Conservation (phyloP, 176 grass and related monocot species). For the Eremochloa ophiuroides region DNA sequence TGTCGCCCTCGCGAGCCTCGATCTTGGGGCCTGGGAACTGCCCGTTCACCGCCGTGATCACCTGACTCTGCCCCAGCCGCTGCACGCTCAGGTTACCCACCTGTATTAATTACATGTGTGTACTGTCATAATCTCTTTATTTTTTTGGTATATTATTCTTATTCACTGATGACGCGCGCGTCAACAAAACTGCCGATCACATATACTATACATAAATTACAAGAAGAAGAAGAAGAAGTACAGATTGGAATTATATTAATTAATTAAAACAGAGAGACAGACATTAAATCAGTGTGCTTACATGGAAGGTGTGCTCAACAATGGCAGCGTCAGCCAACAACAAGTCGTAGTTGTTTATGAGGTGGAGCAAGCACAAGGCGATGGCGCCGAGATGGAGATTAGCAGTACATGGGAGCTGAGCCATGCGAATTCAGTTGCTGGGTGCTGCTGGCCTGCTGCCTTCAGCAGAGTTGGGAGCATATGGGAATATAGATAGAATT, state of each 20-base stretch:
- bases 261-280: too few species aligned
- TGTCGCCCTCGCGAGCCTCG: conserved; percentile 40
- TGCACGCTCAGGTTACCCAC: background rate
- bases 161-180: too few species aligned
- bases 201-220: too few species aligned
- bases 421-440: background rate
- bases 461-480: too few species aligned
- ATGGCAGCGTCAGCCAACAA: background rate
- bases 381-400: background rate
- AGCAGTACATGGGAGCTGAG: background rate
- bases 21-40: conserved; percentile 44
- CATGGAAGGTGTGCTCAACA: conserved; percentile 2
- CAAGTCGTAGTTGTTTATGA: background rate
- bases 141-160: too few species aligned
- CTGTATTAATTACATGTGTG: too few species aligned
- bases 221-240: too few species aligned
- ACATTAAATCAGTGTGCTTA: background rate
- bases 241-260: too few species aligned
- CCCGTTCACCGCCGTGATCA: conserved; percentile 33
- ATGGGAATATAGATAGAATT: too few species aligned
- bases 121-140: too few species aligned
- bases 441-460: too few species aligned
- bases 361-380: background rate
- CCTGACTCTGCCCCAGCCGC: background rate
- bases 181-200: too few species aligned